Evolutionary conservation across 768 basidiomycete species (phyloP), one percentile per base, ranked within the genome.

Genomic region (Podaxis sp.): DNA sequence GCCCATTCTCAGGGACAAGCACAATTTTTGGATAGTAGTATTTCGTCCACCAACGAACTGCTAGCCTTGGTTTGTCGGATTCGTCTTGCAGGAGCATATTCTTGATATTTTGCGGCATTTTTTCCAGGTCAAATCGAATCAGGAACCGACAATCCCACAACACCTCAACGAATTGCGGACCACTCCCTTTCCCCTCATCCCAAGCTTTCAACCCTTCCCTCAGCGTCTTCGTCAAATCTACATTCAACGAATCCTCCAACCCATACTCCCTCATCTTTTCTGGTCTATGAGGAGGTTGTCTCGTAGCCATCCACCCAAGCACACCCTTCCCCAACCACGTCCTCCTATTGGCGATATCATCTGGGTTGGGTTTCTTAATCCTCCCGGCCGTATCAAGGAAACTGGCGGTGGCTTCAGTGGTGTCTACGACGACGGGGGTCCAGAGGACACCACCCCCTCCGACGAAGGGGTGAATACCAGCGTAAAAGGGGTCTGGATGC

Each of bases 141-240:
- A 84, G 67, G 71, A 89, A 93, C 5, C 91, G 86, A 66, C 79
- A 78, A 70, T 93, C 90, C 69, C 84, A 91, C 30, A 91, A 73
- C 12, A 87, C 54, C 24, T 81, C 74, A 13, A 80, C 51, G 10
- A 60, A 61, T 2, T 67, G 60, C 40, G 67, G 62, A 10, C 54
- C 71, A 46, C 51, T 59, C 58, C 46, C 70, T 55, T 38, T 56
- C 2, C 57, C 54, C 24, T 40, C 52, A 54, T 63, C 66, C 69
- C 68, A 66, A 3, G 56, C 52, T 24, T 54, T 28, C 46, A 68
- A 63, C 46, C 46, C 66, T 12, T 70, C 38, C 13, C 60, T 52
- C 2, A 80, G 54, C 2, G 48, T 50, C 13, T 17, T 8, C 0
- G 62, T 56, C 2, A 62, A 17, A 56, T 64, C 66, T 41, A 54